Conservation (phyloP, 768 basidiomycete genomes). For the Cyclocybe cylindracea region DNA sequence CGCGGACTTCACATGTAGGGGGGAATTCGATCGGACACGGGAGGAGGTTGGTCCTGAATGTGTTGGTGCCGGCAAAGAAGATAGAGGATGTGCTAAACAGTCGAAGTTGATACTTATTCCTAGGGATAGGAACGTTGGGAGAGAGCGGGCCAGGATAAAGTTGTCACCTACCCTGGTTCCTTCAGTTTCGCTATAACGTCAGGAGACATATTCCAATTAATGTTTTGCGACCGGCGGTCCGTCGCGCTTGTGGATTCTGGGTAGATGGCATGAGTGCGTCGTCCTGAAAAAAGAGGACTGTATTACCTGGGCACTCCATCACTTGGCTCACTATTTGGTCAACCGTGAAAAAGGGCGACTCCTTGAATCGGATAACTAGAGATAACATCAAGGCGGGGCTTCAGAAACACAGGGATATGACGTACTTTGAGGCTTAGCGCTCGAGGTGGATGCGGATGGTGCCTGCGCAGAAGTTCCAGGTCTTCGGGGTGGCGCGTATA, state of each 20-base stretch:
- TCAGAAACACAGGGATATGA: slow-evolving; percentile 3
- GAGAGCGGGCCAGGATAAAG: neutral
- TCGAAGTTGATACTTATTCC: slow-evolving; percentile 66
- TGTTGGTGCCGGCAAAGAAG: slow-evolving; percentile 57
- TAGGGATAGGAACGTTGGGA: slow-evolving; percentile 41
- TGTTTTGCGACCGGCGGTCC: slow-evolving; percentile 67
- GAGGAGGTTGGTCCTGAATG: slow-evolving; percentile 50
- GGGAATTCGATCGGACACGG: slow-evolving; percentile 90
- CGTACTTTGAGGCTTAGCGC: too few relatives aligned
- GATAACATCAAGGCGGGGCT: slow-evolving; percentile 15
- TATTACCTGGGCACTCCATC: slow-evolving; percentile 78
- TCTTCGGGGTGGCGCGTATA: slow-evolving; percentile 63
- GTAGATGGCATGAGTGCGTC: neutral
- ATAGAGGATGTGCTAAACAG: slow-evolving; percentile 87
- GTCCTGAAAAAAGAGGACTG: slow-evolving; percentile 1
- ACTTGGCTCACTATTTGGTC: slow-evolving; percentile 67
- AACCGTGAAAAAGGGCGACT: slow-evolving; percentile 75
- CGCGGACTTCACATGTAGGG: slow-evolving; percentile 86
- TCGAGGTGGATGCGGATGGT: slow-evolving; percentile 24
- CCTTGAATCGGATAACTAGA: slow-evolving; percentile 72
- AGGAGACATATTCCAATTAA: slow-evolving; percentile 63
- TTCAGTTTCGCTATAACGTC: slow-evolving; percentile 67
- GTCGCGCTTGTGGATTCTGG: slow-evolving; percentile 77
- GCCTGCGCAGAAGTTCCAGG: slow-evolving; percentile 35
- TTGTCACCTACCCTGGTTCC: slow-evolving; percentile 48